Evolutionary conservation across 331 rosid species (phyloP), one percentile per base, ranked within the genome.

Genomic region (Dryas integrifolia): DNA sequence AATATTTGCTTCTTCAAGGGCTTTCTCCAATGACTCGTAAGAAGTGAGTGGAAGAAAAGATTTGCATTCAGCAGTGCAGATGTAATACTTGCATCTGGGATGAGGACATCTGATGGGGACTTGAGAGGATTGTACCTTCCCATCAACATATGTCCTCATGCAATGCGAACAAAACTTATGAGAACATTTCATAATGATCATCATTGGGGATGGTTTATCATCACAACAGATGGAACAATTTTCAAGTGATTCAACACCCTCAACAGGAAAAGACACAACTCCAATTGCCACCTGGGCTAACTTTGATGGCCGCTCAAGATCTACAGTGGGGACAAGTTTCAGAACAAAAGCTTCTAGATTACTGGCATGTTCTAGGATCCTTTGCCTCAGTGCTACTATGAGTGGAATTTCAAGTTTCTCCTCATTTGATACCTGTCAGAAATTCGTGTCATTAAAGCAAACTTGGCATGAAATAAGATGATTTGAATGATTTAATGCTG

Each of bases 251-350:
- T 7, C 73, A 77, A 86, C 81, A 10, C 82, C 96, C 77, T 81
- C 83, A 24, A 65, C 79, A 14, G 90, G 91, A 61, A 77, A 79
- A 62, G 96, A 81, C 77, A 94, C 75, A 38, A 94, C 86, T 15
- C 98, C 98, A 39, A 89, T 88, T 40, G 97, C 96, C 82, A 94
- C 96, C 82, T 85, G 87, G 14, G 98, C 98, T 72, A 94, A 85
- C 80, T 91, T 88, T 76, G 81, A 52, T 43, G 98, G 95, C 79
- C 52, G 83, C 74, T 85, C 91, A 73, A 94, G 88, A 81, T 91
- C 89, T 65, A 70, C 68, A 76, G 77, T 57, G 3, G 97, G 88
- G 63, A 81, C 77, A 82, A 86, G 85, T 58, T 88, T 89, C 72
- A 94, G 80, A 72, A 78, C 84, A 86, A 94, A 94, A 67, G 83